A percentile compares a stretch with the other conserved stretches of the same genome.
Conservation (phyloP, 305 asterid species). For the Fraxinus baroniana region DNA sequence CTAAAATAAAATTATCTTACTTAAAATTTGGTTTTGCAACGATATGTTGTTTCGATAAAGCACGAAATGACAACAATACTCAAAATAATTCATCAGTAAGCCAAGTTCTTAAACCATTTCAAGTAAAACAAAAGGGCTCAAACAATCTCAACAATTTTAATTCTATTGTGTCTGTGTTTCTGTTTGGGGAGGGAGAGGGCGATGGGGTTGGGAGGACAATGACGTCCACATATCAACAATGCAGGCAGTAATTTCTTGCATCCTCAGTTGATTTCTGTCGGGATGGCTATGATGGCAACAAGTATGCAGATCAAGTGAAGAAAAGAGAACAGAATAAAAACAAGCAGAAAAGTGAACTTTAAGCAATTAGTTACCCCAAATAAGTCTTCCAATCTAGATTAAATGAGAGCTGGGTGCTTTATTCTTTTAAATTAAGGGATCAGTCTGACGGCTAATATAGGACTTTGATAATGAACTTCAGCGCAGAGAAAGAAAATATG, state of each 20-base stretch:
- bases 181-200: slow-evolving; percentile 1
- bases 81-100: background rate
- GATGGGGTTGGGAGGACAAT: background rate
- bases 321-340: background rate
- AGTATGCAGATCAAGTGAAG: background rate
- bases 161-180: background rate
- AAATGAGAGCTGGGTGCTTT: background rate
- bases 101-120: slow-evolving; percentile 1
- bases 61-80: background rate
- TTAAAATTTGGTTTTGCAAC: background rate
- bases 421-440: background rate
- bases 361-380: background rate
- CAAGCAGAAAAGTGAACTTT: background rate
- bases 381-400: background rate
- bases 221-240: background rate
- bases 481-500: background rate
- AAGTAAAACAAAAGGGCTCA: background rate
- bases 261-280: background rate
- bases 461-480: background rate
- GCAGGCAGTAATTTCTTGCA: background rate
- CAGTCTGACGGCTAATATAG: background rate
- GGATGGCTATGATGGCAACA: background rate
- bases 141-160: slow-evolving; percentile 1
- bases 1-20: background rate
- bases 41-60: background rate